Base-by-base conservation (phyloP, 2,329 filamentous ascomycete genomes). In the Escovopsis sp. region DNA sequence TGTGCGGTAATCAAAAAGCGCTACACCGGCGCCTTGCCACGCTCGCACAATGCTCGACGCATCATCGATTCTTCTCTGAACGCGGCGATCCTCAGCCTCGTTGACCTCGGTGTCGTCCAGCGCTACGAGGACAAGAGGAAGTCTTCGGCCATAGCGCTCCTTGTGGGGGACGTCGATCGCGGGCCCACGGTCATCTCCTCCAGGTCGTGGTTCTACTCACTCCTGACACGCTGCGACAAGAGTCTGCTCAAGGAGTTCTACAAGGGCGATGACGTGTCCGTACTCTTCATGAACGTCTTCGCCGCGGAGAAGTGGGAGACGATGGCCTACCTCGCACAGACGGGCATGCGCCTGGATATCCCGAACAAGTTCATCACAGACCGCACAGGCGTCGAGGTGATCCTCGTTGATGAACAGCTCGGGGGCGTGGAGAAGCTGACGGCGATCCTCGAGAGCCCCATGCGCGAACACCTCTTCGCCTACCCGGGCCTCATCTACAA, bases 321-420 rank as follows among this genome's bases (percentile, higher is more conserved):
- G 15, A 12, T 47, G 6, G 13, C 42, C 25, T 36, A 15, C 38
- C 37, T 48, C 14, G 44, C 43, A 4, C 27, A 13, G 34, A 36
- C 14, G 14, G 34, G 34, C 7, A 9, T 36, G 15, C 15, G 8
- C 20, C 10, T 36, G 15, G 12, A 36, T 10, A 14, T 7, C 34
- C n/a, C 6, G 7, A 7, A 20, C 15, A 12, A 10, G 6, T 15
- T 36, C 15, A 20, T 20, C 12, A 7, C 9, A 2, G 20, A 13
- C 10, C 34, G n/a, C 3, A 7, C n/a, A 12, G 20, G n/a, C 20
- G 20, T 36, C 14, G 15, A 15, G n/a, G 6, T 16, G 14, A 15
- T 36, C 20, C 12, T 36, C 7, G 4, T 12, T 14, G 15, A 36
- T 4, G 20, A 14, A 13, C 11, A 20, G 6, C 15, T 12, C 15